Evolutionary conservation across 73 alveolate genomes (phyloP), one percentile per base, ranked within the genome.

Genomic region (Uronychia setigera): DNA sequence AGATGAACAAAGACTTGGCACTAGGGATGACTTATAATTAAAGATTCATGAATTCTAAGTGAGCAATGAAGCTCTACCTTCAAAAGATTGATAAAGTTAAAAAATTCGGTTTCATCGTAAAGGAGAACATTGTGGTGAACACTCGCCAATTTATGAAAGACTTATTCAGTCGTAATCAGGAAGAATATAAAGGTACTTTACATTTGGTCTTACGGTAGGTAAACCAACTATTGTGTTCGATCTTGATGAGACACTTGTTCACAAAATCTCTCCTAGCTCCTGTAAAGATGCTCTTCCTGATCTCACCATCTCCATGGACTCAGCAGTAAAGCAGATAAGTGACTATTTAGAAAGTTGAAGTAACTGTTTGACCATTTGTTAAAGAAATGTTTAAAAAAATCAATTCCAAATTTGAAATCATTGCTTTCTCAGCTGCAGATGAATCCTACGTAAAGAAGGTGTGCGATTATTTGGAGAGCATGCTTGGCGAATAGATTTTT

Each of bases 151-250:
- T 46, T 46, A 46, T 46, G 67, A 46, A 46, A 46, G 67, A 46
- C 67, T 46, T 46, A 46, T 46, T 46, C 67, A 11, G n/a, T 19
- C 67, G 67, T 5, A 19, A 46, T 19, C 19, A 5, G 19, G 67
- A 46, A 19, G n/a, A 46, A 19, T 46, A 11, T 19, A 11, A 46
- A 19, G 19, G 67, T 46, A 46, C 5, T 5, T 11, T 46, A 46
- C 5, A 11, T 46, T 46, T 11, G n/a, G n/a, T n/a, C n/a, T n/a
- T 11, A 46, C 5, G 19, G 67, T 19, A 46, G 67, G 19, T 19
- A 46, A 46, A 19, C 67, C 67, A 81, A 81, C 88, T 27, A 81
- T 81, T 27, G 88, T 81, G 33, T 81, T 81, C 32, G 88, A 81
- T 59, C 75, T 81, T 26, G 82, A 77, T 77, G 82, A 77, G 60